These are phyloP conservation scores for Solanum clarkiae DNA, from an alignment of 257 asterid genomes.

Conservation along the genomic window DNA sequence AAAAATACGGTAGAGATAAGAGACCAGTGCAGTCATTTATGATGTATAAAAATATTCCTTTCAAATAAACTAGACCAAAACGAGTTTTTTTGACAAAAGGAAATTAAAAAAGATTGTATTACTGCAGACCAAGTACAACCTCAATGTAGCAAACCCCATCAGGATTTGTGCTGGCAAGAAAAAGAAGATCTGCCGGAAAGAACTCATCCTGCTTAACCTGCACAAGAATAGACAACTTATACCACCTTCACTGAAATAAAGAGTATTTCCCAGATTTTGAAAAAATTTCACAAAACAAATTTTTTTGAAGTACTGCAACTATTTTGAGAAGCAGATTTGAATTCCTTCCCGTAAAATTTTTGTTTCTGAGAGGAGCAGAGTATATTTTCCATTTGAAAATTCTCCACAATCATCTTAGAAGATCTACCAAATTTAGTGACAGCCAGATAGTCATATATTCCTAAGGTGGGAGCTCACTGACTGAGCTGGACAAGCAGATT, in stretches of 20 bases:
- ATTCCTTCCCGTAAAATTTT: neutral
- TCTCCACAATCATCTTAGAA: neutral
- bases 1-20: neutral
- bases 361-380: neutral
- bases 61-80: neutral
- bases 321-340: neutral
- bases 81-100: neutral
- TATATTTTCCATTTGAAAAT: neutral
- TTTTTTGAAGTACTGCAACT: neutral
- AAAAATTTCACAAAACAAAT: neutral
- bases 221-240: constrained; percentile 2
- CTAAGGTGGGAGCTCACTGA: neutral
- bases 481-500: neutral
- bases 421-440: neutral
- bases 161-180: constrained; percentile 91
- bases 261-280: neutral
- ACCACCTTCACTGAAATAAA: neutral
- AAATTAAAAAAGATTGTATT: constrained; percentile 1
- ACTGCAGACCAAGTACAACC: constrained; percentile 41
- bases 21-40: neutral
- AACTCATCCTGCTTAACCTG: constrained; percentile 94
- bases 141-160: constrained; percentile 96
- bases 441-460: neutral
- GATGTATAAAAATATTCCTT: neutral
- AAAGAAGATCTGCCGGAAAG: constrained; percentile 92